Evolutionary conservation across 805 yeast species (phyloP).

Genomic region (Grigorovia yakushimaensis): DNA sequence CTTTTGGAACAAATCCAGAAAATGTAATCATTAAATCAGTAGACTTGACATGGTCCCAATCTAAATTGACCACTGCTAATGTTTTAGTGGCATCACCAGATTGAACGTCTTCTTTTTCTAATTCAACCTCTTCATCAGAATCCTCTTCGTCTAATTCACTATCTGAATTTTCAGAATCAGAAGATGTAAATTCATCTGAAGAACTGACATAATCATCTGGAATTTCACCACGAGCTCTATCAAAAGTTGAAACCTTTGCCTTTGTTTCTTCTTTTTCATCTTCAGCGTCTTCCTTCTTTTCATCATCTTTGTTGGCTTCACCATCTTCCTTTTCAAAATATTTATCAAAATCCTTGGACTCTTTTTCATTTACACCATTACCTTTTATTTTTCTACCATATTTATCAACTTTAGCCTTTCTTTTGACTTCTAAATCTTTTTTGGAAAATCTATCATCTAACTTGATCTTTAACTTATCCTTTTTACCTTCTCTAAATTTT

Average conservation of each 20-base stretch:
- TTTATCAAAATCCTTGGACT: slow-evolving; percentile 47
- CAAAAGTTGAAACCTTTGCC: slow-evolving; percentile 22
- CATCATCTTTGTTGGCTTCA: slow-evolving; percentile 15
- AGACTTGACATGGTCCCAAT: slow-evolving; percentile 93
- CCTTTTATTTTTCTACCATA: slow-evolving; percentile 68
- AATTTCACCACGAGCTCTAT: slow-evolving; percentile 65
- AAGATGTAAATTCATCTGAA: slow-evolving; percentile 37
- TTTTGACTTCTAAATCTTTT: slow-evolving; percentile 47
- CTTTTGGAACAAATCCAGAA: slow-evolving; percentile 69
- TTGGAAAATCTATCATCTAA: slow-evolving; percentile 81
- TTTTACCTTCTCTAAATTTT: slow-evolving; percentile 66
- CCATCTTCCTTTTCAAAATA: slow-evolving; percentile 43
- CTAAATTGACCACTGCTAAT: slow-evolving; percentile 89
- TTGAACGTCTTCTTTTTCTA: slow-evolving; percentile 13
- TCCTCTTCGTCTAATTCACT: slow-evolving; percentile 39
- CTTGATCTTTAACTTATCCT: slow-evolving; percentile 60
- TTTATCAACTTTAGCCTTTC: slow-evolving; percentile 60
- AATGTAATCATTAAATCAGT: slow-evolving; percentile 85
- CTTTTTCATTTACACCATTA: slow-evolving; percentile 24
- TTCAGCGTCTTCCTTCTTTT: slow-evolving; percentile 15
- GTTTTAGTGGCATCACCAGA: slow-evolving; percentile 72
- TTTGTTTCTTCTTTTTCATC: slow-evolving; percentile 6
- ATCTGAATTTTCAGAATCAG: slow-evolving; percentile 36
- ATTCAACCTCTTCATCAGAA: slow-evolving; percentile 45
- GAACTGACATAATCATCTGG: slow-evolving; percentile 33